Evolutionary conservation across 495 filamentous ascomycete species (phyloP), one percentile per base, ranked within the genome.

Genomic region (Chaetomium cochliodes): DNA sequence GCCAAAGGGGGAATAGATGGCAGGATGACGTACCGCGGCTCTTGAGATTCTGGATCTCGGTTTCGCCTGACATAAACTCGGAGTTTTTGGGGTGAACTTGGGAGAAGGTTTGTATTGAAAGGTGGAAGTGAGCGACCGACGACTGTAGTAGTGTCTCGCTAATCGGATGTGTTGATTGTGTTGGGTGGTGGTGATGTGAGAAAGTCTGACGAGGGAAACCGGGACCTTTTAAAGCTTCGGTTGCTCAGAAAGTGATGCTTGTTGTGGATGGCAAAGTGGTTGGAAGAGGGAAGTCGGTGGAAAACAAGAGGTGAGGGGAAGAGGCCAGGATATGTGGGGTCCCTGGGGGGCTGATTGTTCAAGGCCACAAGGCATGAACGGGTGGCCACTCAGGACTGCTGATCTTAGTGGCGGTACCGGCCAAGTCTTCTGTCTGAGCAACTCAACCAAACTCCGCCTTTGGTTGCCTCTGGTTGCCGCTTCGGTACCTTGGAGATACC

Each of bases 21-120:
- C 39, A 42, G 12, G n/a, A 23, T 37, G 54, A 85, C 92, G 81
- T 79, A 97, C 93, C 94, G 89, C 93, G 94, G 87, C 92, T 89
- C 88, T 96, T 96, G 82, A 97, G 91, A 87, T 98, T 97, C 60
- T 68, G 58, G 66, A 68, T 97, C 50, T 68, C 66, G 66, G 54
- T 68, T 94, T 97, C 90, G 92, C 97, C 97, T 88, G 92, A 96
- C 93, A 96, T 97, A 96, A 96, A 96, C 90, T 92, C 73, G 81
- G 77, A 79, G 77, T 82, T 84, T 77, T 65, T 68, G 80, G 78
- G 80, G 73, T 72, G 68, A 73, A 70, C 74, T 71, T 66, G 78
- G 79, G 71, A 81, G 74, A 78, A 66, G 77, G 74, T 70, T 77
- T 70, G 64, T 71, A 67, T 74, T 71, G 67, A 68, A 65, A 61